Percentiles rank a stretch among this genome's conserved stretches.
phyloP scores from a whole-genome alignment of 441 rosid genomes.

The Pelargonium citronellum region DNA sequence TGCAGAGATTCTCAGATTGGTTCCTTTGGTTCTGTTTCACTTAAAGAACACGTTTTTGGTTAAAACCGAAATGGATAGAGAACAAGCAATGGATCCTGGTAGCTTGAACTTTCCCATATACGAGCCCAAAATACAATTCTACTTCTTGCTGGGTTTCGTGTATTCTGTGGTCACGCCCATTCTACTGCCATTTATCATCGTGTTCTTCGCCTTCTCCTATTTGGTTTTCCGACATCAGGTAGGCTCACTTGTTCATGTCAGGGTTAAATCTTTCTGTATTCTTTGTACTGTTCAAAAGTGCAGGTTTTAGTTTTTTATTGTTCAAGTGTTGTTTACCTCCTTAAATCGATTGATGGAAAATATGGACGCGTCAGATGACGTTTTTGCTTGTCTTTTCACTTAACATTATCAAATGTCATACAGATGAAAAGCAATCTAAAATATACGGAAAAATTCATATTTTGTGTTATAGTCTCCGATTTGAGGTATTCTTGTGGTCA shows the following conservation, averaged over 20 bases:
- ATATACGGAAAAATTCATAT: no score
- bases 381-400: no score
- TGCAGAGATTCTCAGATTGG: conserved; percentile 73
- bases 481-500: no score
- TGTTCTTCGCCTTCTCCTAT: conserved; percentile 75
- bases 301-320: no score
- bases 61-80: conserved; percentile 93
- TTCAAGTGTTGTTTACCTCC: no score
- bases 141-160: conserved; percentile 85
- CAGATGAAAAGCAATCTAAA: no score
- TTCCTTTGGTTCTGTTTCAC: conserved; percentile 70
- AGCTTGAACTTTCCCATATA: conserved; percentile 77
- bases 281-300: no score
- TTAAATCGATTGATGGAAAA: no score
- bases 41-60: conserved; percentile 83
- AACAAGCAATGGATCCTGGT: conserved; percentile 92
- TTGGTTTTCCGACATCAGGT: conserved; percentile 92
- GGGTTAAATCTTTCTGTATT: no score
- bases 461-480: no score
- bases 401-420: no score
- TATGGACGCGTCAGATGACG: no score
- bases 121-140: conserved; percentile 85
- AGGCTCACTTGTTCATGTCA: conserved; percentile 12
- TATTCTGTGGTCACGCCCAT: conserved; percentile 76
- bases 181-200: conserved; percentile 76